A percentile compares a stretch with the other conserved stretches of the same genome.
Conservation (phyloP, 2,329 filamentous ascomycete genomes). For the Orbilia oligospora region DNA sequence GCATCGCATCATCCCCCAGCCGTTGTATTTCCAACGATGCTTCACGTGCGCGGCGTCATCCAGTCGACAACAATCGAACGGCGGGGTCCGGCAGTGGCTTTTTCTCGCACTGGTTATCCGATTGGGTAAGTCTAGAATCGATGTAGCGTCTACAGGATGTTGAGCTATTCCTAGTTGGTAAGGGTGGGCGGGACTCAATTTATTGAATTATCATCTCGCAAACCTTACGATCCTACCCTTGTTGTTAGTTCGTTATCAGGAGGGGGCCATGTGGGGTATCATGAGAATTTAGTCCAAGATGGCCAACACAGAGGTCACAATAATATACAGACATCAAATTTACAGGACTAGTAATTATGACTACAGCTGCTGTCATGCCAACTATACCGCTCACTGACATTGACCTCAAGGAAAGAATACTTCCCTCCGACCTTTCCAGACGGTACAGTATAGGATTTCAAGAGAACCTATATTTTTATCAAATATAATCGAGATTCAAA, state of each 20-base stretch:
- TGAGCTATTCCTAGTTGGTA: neutral
- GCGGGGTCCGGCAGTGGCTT: conserved; percentile 46
- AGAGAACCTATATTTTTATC: neutral
- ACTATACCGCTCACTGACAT: no score
- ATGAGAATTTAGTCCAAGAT: conserved; percentile 1
- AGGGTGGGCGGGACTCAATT: conserved; percentile 22
- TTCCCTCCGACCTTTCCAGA: no score
- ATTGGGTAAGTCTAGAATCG: conserved; percentile 20
- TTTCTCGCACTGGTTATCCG: conserved; percentile 28
- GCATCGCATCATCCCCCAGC: conserved; percentile 28
- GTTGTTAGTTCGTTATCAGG: conserved; percentile 13
- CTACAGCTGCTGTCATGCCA: no score
- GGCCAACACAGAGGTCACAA: neutral
- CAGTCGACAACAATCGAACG: conserved; percentile 17
- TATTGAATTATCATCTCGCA: conserved; percentile 13
- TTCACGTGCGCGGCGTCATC: conserved; percentile 38
- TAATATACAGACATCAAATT: neutral
- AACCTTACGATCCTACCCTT: conserved; percentile 1
- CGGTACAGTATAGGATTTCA: no score
- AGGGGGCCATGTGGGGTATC: conserved; percentile 10
- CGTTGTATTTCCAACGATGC: conserved; percentile 23
- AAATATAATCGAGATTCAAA: no score
- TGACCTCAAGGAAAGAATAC: no score
- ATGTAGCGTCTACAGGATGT: neutral
- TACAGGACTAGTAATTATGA: neutral